phyloP scores from a whole-genome alignment of 2,329 filamentous ascomycete genomes.

The Nigrospora sphaerica region DNA sequence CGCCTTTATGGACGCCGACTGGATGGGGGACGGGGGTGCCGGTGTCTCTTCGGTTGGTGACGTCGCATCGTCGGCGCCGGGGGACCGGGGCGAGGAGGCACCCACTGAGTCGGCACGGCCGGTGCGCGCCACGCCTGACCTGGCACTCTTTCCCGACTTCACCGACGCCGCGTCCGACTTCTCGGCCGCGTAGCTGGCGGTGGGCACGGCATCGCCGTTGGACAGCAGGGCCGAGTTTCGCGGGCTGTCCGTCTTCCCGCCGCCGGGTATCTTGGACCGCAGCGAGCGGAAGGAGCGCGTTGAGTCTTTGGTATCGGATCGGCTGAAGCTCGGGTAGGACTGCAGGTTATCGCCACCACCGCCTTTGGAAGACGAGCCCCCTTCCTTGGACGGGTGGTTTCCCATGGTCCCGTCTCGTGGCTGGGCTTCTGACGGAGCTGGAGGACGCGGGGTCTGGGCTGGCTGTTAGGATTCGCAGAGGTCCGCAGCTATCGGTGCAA shows the following conservation, averaged over 20 bases:
- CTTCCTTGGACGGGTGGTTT: conserved; percentile 64
- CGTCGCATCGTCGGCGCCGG: conserved; percentile 29
- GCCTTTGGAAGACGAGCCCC: conserved; percentile 42
- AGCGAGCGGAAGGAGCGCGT: conserved; percentile 78
- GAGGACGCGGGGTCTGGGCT: no score
- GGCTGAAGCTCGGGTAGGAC: conserved; percentile 86
- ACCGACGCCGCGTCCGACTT: conserved; percentile 70
- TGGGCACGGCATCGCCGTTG: conserved; percentile 42
- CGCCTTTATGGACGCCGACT: conserved; percentile 64
- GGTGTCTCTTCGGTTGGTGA: conserved; percentile 44
- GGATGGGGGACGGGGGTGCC: conserved; percentile 79
- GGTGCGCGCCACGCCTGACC: conserved; percentile 37
- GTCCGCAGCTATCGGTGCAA: background rate
- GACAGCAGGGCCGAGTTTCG: conserved; percentile 64
- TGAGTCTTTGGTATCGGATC: conserved; percentile 89
- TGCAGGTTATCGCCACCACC: conserved; percentile 55
- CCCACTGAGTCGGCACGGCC: conserved; percentile 38
- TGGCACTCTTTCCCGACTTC: conserved; percentile 59
- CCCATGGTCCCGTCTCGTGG: conserved; percentile 49
- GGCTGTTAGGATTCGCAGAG: background rate
- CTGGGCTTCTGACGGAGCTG: conserved; percentile 1
- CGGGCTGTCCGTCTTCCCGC: conserved; percentile 69
- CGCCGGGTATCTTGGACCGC: conserved; percentile 81
- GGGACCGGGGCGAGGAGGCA: conserved; percentile 32
- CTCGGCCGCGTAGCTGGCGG: conserved; percentile 32